Base-by-base conservation (phyloP, 2,329 filamentous ascomycete species). In the Sporothrix schenckii region DNA sequence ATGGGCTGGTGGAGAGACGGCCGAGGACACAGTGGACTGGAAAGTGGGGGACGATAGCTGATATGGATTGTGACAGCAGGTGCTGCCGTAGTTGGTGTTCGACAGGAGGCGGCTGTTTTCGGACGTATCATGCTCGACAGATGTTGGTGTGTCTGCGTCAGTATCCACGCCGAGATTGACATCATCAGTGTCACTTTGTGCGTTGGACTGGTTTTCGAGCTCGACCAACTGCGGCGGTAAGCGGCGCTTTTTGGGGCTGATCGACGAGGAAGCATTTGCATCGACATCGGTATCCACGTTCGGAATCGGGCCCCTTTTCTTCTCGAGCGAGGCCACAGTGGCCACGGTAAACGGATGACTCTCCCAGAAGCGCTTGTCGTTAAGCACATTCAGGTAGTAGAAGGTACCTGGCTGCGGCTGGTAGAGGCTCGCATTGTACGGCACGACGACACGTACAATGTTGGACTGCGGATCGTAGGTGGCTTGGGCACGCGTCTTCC, bases 301-400 rank as follows among this genome's bases (percentile, higher is more conserved):
- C 11, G 41, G 11, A 44, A 44, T 16, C 3, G 53, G 58, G 13
- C 39, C 39, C n/a, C 21, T 10, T 49, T 66, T 44, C 27, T 60
- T 70, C 27, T 66, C 60, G 21, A 60, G 66, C 4, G 70, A 30
- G 3, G 53, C 21, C 13, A 73, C 71, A 3, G 71, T 69, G 0
- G 82, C 82, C 19, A 85, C 80, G 0, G 83, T 85, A 60, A 85
- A 85, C 0, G 83, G 83, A 49, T 85, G 83, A 70, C 81, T 84
- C 70, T 85, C 82, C 83, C 83, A 85, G 69, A 79, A 80, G 1
- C 78, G 76, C 16, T 73, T 66, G 39, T 79, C 79, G 70, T 80
- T 77, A 9, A 84, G 78, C 2, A 82, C 75, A 53, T 81, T 80
- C 0, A 85, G 73, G 70, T 83, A 85, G 73, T 82, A 85, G 72